Percentiles rank a stretch among this genome's conserved stretches.
phyloP scores from a whole-genome alignment of 1,284 basidiomycete genomes.

The Leucoagaricus sp. region DNA sequence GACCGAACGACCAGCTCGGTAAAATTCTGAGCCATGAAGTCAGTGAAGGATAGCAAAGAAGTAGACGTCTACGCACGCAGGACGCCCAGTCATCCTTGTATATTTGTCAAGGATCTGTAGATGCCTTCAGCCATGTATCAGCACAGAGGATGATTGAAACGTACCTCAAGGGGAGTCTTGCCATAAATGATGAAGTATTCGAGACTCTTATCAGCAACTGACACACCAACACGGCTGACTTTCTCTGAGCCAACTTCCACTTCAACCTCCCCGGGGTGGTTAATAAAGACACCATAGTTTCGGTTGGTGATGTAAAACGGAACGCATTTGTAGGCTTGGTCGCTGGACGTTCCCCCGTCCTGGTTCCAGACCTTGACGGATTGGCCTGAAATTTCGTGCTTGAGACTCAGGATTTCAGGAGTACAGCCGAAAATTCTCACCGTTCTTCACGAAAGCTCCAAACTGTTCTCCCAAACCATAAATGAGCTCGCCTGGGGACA shows the following conservation, averaged over 20 bases:
- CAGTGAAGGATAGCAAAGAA: not conserved
- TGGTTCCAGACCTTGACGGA: conserved; percentile 71
- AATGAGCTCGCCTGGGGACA: conserved; percentile 70
- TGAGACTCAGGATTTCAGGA: conserved; percentile 3
- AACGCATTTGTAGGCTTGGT: conserved; percentile 77
- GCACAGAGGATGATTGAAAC: conserved; percentile 16
- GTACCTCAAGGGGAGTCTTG: conserved; percentile 59
- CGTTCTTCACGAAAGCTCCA: conserved; percentile 75
- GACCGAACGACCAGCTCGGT: conserved; percentile 73
- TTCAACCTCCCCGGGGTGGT: conserved; percentile 77
- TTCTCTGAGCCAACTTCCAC: conserved; percentile 77
- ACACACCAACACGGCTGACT: conserved; percentile 70
- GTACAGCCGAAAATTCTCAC: conserved; percentile 29
- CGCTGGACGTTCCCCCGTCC: conserved; percentile 70
- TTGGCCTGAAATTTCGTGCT: conserved; percentile 45
- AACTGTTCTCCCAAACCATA: conserved; percentile 78
- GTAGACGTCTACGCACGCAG: conserved; percentile 43
- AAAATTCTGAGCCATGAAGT: conserved; percentile 44
- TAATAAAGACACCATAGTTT: conserved; percentile 76
- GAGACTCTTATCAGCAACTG: conserved; percentile 60
- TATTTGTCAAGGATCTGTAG: conserved; percentile 59
- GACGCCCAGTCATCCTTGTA: conserved; percentile 65
- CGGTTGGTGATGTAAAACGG: conserved; percentile 72
- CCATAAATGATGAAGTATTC: conserved; percentile 75
- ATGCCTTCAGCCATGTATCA: not conserved